Conservation (phyloP, 179 eudicot genomes). For the Corrigiola litoralis region DNA sequence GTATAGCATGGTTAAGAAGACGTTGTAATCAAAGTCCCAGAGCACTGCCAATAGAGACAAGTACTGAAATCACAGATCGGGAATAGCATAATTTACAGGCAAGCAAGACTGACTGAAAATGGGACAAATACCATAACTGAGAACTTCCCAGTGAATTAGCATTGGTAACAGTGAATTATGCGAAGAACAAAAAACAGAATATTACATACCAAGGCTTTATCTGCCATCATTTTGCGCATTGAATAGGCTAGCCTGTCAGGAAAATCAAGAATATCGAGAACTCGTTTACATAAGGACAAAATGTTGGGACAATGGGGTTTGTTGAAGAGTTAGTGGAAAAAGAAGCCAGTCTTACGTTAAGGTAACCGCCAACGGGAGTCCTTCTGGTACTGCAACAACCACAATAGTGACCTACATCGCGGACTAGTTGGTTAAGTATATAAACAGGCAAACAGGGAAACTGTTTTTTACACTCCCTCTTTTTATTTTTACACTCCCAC, state of each 20-base stretch:
- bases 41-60: too few relatives aligned
- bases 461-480: too few relatives aligned
- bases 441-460: background rate
- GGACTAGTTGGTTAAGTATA: conserved; percentile 20
- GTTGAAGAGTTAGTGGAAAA: background rate
- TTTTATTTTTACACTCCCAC: too few relatives aligned
- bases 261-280: conserved; percentile 7
- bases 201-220: conserved; percentile 76
- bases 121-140: background rate
- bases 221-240: conserved; percentile 99
- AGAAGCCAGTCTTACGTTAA: conserved; percentile 60
- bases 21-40: too few relatives aligned
- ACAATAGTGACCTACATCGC: conserved; percentile 80
- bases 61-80: too few relatives aligned
- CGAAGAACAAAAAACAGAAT: background rate
- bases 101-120: too few relatives aligned
- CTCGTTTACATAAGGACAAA: background rate
- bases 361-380: conserved; percentile 92
- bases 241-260: conserved; percentile 72
- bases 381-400: conserved; percentile 98
- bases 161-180: background rate
- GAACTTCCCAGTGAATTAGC: background rate
- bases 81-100: too few relatives aligned
- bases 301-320: background rate
- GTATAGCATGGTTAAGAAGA: background rate